Conservation (phyloP, 176 grass and related monocot genomes). For the Bothriochloa decipiens region DNA sequence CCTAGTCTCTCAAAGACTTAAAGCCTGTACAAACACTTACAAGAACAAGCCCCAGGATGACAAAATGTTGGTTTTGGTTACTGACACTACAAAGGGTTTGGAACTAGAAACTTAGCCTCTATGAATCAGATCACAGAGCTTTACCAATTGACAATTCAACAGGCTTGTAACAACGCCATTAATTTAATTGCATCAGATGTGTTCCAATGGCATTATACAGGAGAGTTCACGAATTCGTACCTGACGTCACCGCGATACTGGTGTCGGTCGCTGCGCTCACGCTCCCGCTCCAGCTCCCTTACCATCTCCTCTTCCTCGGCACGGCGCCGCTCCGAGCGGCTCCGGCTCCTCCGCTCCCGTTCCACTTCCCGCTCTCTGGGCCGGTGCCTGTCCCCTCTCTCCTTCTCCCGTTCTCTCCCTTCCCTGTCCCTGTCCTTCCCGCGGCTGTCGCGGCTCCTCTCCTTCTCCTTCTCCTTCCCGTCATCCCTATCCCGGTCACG, state of each 20-base stretch:
- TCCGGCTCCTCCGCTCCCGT: conserved; percentile 71
- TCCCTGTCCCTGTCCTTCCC: conserved; percentile 54
- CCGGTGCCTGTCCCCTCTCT: conserved; percentile 26
- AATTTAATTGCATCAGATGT: background rate
- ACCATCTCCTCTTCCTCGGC: conserved; percentile 73
- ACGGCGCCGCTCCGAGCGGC: conserved; percentile 55
- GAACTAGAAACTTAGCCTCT: background rate
- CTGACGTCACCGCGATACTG: conserved; percentile 71
- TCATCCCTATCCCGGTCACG: conserved; percentile 64
- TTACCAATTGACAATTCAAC: background rate
- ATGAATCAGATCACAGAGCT: background rate
- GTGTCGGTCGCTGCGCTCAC: conserved; percentile 51
- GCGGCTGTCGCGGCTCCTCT: conserved; percentile 49
- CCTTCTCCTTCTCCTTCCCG: conserved; percentile 50
- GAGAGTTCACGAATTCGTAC: conserved; percentile 46
- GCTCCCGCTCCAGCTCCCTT: conserved; percentile 53
- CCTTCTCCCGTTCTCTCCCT: conserved; percentile 26
- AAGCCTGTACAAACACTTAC: background rate
- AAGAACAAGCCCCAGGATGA: background rate
- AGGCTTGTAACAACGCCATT: background rate
- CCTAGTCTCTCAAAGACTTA: background rate
- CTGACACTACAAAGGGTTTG: background rate
- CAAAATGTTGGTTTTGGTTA: background rate
- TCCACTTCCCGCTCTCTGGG: conserved; percentile 54
- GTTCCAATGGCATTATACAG: background rate